These are phyloP conservation scores for Cystobasidium onofrii DNA, from an alignment of 768 basidiomycete genomes.

Conservation along the genomic window DNA sequence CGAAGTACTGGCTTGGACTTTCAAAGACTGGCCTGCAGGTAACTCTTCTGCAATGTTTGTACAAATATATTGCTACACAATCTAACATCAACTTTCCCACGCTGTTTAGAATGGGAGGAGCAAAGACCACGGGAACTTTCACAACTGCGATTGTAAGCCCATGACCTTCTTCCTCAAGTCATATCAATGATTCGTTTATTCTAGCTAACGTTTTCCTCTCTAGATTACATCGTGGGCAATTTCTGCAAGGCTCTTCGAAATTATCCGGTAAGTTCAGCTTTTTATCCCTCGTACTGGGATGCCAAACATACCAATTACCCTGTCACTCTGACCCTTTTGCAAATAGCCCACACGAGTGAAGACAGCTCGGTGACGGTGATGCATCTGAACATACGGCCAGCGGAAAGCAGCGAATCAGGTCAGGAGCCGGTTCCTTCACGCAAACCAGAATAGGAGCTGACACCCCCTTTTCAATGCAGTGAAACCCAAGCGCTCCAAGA, in stretches of 20 bases:
- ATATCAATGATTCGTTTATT: too few species aligned
- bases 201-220: neutral
- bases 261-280: neutral
- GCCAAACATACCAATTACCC: neutral
- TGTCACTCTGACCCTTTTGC: neutral
- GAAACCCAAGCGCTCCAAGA: neutral
- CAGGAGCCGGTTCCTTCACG: neutral
- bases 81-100: neutral
- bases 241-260: neutral
- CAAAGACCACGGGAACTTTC: neutral
- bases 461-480: neutral
- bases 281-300: neutral
- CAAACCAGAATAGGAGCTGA: neutral
- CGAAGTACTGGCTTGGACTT: conserved; percentile 13
- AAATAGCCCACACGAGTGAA: neutral
- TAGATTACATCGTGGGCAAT: conserved; percentile 9
- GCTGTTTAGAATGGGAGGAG: conserved; percentile 4
- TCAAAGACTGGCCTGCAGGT: conserved; percentile 9
- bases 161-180: too few species aligned
- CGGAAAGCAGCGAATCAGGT: neutral
- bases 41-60: neutral
- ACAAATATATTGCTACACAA: neutral
- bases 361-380: neutral
- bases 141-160: conserved; percentile 7
- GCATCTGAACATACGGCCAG: neutral